Conservation (phyloP, 371 early-diverging fungal genomes). For the Zopfochytrium polystomum region DNA sequence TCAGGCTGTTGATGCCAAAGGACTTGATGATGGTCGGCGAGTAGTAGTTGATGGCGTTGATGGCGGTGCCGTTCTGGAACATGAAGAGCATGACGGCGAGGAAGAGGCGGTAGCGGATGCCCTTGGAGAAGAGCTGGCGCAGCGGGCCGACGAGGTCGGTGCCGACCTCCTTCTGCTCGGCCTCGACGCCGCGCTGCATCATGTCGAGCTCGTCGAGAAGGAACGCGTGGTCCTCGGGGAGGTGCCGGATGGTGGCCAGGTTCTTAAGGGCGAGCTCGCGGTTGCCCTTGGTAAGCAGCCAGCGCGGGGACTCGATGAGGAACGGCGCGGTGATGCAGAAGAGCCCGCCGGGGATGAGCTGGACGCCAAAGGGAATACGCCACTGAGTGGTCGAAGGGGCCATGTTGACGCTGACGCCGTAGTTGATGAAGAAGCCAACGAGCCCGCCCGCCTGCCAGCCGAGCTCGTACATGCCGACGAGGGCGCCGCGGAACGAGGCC, state of each 20-base stretch:
- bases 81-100: conserved; percentile 45
- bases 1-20: conserved; percentile 17
- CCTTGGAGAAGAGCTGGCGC: conserved; percentile 4
- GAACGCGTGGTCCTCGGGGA: neutral
- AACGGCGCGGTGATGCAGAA: conserved; percentile 63
- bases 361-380: conserved; percentile 75
- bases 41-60: conserved; percentile 26
- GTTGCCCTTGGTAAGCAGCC: conserved; percentile 64
- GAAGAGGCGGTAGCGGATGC: conserved; percentile 9
- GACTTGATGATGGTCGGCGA: conserved; percentile 22
- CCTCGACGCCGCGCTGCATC: neutral
- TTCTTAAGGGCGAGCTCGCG: conserved; percentile 60
- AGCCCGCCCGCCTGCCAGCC: conserved; percentile 55
- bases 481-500: conserved; percentile 75
- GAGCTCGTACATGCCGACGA: conserved; percentile 83
- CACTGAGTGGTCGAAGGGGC: conserved; percentile 37
- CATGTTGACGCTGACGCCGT: no score
- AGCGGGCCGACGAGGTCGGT: neutral
- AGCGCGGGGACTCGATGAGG: conserved; percentile 83
- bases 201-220: conserved; percentile 17
- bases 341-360: conserved; percentile 62
- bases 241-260: conserved; percentile 59
- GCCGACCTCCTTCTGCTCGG: conserved; percentile 2
- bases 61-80: conserved; percentile 34
- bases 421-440: conserved; percentile 31